Evolutionary conservation across 2,329 filamentous ascomycete species (phyloP).

Genomic region (Blastomyces silverae): DNA sequence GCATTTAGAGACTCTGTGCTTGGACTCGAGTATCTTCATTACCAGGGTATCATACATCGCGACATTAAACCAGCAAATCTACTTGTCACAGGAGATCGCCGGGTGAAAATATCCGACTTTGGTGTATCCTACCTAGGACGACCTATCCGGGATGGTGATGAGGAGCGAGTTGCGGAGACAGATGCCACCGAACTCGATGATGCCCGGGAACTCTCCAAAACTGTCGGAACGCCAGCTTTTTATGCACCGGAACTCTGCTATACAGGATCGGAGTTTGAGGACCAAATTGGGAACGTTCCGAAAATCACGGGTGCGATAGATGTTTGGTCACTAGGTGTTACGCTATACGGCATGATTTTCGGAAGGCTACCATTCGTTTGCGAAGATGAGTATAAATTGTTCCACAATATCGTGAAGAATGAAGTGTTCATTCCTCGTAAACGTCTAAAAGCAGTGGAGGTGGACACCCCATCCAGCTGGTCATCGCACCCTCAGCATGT

Average conservation of each 20-base stretch:
- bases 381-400: conserved; percentile 86
- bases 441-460: conserved; percentile 66
- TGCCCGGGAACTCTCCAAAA: conserved; percentile 94
- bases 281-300: conserved; percentile 51
- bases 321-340: conserved; percentile 94
- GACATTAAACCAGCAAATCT: conserved; percentile 89
- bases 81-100: conserved; percentile 73
- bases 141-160: conserved; percentile 74
- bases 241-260: conserved; percentile 96
- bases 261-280: conserved; percentile 60
- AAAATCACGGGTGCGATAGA: conserved; percentile 91
- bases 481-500: conserved; percentile 43
- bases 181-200: conserved; percentile 85
- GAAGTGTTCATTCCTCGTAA: conserved; percentile 82
- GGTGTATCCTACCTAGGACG: conserved; percentile 95
- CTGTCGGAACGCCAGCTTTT: conserved; percentile 93
- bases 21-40: conserved; percentile 87
- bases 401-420: conserved; percentile 82
- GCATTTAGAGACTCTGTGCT: conserved; percentile 90
- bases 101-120: conserved; percentile 97
- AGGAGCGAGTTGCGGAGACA: conserved; percentile 69
- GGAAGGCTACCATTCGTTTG: conserved; percentile 90
- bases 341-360: conserved; percentile 89
- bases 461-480: conserved; percentile 41
- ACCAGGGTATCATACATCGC: conserved; percentile 74